A percentile compares a stretch with the other conserved stretches of the same genome.
Evolutionary conservation across 768 basidiomycete genomes (phyloP).

Genomic region (Mycena rebaudengoi): DNA sequence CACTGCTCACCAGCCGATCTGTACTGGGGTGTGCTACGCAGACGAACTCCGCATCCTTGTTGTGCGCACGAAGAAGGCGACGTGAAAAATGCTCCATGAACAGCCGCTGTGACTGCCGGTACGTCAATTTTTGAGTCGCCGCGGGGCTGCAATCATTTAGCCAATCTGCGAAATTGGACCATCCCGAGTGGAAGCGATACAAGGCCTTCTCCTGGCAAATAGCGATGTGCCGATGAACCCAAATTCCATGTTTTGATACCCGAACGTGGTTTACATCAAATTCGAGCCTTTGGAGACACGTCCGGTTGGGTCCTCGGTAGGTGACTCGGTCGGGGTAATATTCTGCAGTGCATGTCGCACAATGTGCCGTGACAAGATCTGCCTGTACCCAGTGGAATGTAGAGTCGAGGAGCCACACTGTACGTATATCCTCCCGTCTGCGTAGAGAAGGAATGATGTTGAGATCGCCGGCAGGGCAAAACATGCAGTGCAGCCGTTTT

Average conservation of each 20-base stretch:
- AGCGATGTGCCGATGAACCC: slow-evolving; percentile 34
- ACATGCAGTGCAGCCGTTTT: background rate
- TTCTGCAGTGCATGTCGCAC: slow-evolving; percentile 25
- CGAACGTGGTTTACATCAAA: slow-evolving; percentile 30
- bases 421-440: background rate
- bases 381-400: slow-evolving; percentile 12
- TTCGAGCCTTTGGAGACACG: slow-evolving; percentile 17
- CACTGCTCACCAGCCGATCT: slow-evolving; percentile 2
- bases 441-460: background rate
- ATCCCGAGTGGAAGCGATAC: slow-evolving; percentile 32
- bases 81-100: slow-evolving; percentile 16
- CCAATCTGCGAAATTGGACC: slow-evolving; percentile 39
- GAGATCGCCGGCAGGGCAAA: background rate
- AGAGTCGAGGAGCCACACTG: background rate
- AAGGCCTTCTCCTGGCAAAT: slow-evolving; percentile 35
- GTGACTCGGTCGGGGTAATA: slow-evolving; percentile 34
- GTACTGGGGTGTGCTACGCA: slow-evolving; percentile 24
- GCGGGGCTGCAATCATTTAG: slow-evolving; percentile 27
- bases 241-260: slow-evolving; percentile 36
- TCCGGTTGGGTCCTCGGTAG: background rate
- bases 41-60: slow-evolving; percentile 5
- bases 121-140: slow-evolving; percentile 14
- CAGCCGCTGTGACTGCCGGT: slow-evolving; percentile 31
- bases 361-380: slow-evolving; percentile 4
- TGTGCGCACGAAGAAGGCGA: slow-evolving; percentile 35